Evolutionary conservation across 164 flowering plant genomes (phyloP), one percentile per base, ranked within the genome.

Genomic region (Malania oleifera): DNA sequence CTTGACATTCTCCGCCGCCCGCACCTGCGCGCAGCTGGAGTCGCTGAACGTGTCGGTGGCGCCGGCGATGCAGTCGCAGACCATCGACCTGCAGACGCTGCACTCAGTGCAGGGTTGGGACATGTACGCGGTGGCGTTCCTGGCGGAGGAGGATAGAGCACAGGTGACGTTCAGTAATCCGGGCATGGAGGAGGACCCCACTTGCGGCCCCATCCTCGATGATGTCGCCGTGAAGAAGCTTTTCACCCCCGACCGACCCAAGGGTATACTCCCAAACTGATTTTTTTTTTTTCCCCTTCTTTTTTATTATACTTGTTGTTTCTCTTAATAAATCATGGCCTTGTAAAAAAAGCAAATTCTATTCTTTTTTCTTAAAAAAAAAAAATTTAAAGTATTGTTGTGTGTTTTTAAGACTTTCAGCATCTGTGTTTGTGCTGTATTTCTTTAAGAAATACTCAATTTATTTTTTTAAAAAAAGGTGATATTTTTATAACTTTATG

Each of bases 21-120:
- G 99, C 64, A 93, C 99, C 5, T 93, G 99, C 70, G 99, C 99
- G 1, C 96, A 86, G 77, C 77, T 85, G 37, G 99, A 93, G 78
- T 76, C 96, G 17, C 71, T 93, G 17, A 93, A 93, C 64, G 81
- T 93, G 57, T 87, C 97, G 0, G 87, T 86, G 43, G 76, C 77
- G 0, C 77, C 93, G 1, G 85, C 92, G 8, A 80, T 92, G 28
- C 91, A 82, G 73, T 82, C 95, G 28, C 91, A 82, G 73, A 78
- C 74, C 52, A 77, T 93, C 54, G 97, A 93, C 75, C 76, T 93
- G 34, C 99, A 93, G 72, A 93, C 99, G 8, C 71, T 93, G 62
- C 87, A 90, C 68, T 88, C 67, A 48, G 85, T 91, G 25, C 88
- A 85, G 63, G 99, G 97, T 8, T 93, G 95, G 95, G 95, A 93